These are phyloP conservation scores for Pulveroboletus frians DNA, from an alignment of 768 basidiomycete species.

Conservation along the genomic window DNA sequence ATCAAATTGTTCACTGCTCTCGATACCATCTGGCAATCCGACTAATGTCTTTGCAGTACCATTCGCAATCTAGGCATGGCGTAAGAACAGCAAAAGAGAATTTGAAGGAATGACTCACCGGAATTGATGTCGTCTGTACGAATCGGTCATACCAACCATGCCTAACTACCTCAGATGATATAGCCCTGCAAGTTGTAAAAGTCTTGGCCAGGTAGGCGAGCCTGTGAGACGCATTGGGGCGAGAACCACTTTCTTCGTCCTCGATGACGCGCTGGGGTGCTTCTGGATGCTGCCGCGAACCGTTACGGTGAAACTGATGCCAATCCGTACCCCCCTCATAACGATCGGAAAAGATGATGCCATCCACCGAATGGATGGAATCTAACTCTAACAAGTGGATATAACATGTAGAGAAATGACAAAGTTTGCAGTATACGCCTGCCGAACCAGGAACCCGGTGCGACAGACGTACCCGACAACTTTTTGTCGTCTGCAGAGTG, in stretches of 20 bases:
- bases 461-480: slow-evolving; percentile 18
- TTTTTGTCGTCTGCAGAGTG: slow-evolving; percentile 10
- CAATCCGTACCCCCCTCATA: slow-evolving; percentile 23
- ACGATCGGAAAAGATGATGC: slow-evolving; percentile 23
- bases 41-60: slow-evolving; percentile 11
- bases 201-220: slow-evolving; percentile 44
- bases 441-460: slow-evolving; percentile 16
- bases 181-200: slow-evolving; percentile 46
- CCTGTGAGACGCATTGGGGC: slow-evolving; percentile 30
- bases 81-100: background rate
- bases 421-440: slow-evolving; percentile 33
- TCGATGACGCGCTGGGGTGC: slow-evolving; percentile 13
- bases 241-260: slow-evolving; percentile 36
- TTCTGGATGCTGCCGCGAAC: slow-evolving; percentile 14
- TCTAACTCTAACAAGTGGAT: slow-evolving; percentile 32
- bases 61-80: slow-evolving; percentile 15
- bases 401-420: slow-evolving; percentile 36
- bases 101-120: slow-evolving; percentile 15
- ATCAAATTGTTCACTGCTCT: slow-evolving; percentile 4
- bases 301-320: slow-evolving; percentile 32
- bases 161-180: slow-evolving; percentile 35
- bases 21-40: slow-evolving; percentile 9
- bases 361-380: slow-evolving; percentile 35
- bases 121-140: slow-evolving; percentile 16
- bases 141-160: slow-evolving; percentile 62